Conservation (phyloP, 2,329 filamentous ascomycete genomes). For the Hymenoscyphus fructigenus region DNA sequence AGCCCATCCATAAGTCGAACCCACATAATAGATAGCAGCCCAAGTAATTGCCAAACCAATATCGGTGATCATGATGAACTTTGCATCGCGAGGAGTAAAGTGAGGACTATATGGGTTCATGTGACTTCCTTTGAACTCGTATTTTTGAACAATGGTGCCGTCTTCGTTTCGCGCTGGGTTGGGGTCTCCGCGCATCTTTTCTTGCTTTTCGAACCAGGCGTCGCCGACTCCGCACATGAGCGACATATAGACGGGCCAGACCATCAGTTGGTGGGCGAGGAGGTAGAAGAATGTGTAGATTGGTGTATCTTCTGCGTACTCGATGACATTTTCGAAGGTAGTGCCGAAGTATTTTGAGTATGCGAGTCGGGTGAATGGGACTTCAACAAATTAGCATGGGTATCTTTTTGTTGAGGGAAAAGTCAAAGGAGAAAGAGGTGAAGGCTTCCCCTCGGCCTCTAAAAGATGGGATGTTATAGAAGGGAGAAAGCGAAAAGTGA, state of each 20-base stretch:
- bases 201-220: slow-evolving; percentile 87
- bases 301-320: slow-evolving; percentile 67
- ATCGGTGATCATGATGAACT: slow-evolving; percentile 83
- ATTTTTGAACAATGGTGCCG: slow-evolving; percentile 66
- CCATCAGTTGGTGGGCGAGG: slow-evolving; percentile 80
- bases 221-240: slow-evolving; percentile 88
- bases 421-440: too few species aligned
- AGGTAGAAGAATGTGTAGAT: slow-evolving; percentile 74
- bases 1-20: slow-evolving; percentile 74
- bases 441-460: not conserved
- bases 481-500: not conserved
- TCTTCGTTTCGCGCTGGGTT: slow-evolving; percentile 79
- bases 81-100: slow-evolving; percentile 87
- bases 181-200: slow-evolving; percentile 88
- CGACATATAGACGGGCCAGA: slow-evolving; percentile 90
- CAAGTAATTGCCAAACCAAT: slow-evolving; percentile 68
- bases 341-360: slow-evolving; percentile 53
- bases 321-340: slow-evolving; percentile 7
- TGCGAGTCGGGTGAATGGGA: slow-evolving; percentile 83
- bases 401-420: not conserved
- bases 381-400: slow-evolving; percentile 68
- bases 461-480: not conserved
- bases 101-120: slow-evolving; percentile 86
- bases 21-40: slow-evolving; percentile 59
- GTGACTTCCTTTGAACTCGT: slow-evolving; percentile 48